Evolutionary conservation across 2,329 filamentous ascomycete species (phyloP).

Genomic region (Chalaropsis ovoidea): DNA sequence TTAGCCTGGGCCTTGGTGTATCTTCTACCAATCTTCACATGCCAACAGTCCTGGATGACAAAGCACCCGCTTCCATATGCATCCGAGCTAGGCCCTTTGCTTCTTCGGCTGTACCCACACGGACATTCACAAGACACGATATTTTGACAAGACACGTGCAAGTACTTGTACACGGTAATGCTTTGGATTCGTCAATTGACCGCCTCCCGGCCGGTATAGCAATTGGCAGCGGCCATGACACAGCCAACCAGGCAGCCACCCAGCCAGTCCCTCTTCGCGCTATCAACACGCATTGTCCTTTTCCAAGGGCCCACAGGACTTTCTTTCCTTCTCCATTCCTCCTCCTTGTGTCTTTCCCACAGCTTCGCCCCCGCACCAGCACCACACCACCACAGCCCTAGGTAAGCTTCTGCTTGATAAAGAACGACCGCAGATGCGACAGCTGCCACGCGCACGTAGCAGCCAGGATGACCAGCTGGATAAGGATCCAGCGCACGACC

Average conservation of each 20-base stretch:
- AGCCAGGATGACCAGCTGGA: slow-evolving; percentile 76
- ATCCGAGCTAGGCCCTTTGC: not conserved
- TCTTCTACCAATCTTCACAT: not conserved
- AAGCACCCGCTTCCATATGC: not conserved
- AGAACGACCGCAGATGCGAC: slow-evolving; percentile 89
- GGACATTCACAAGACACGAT: not conserved
- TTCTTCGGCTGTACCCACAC: not conserved
- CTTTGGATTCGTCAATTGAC: not conserved
- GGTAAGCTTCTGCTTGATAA: slow-evolving; percentile 99
- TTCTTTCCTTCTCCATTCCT: not conserved
- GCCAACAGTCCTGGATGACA: not conserved
- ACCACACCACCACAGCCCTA: slow-evolving; percentile 37
- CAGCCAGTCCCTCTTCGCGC: not conserved
- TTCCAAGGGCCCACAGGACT: not conserved
- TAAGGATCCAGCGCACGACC: slow-evolving; percentile 86
- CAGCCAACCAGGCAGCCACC: not conserved
- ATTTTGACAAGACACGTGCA: not conserved
- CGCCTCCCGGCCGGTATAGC: not conserved
- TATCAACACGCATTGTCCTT: not conserved
- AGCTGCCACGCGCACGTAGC: slow-evolving; percentile 94
- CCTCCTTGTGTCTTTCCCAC: not conserved
- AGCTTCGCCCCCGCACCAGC: not conserved
- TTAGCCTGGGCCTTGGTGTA: not conserved
- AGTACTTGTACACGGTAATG: not conserved
- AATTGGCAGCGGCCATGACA: not conserved